Conservation (phyloP, 768 basidiomycete genomes). For the Royoungia palumana region DNA sequence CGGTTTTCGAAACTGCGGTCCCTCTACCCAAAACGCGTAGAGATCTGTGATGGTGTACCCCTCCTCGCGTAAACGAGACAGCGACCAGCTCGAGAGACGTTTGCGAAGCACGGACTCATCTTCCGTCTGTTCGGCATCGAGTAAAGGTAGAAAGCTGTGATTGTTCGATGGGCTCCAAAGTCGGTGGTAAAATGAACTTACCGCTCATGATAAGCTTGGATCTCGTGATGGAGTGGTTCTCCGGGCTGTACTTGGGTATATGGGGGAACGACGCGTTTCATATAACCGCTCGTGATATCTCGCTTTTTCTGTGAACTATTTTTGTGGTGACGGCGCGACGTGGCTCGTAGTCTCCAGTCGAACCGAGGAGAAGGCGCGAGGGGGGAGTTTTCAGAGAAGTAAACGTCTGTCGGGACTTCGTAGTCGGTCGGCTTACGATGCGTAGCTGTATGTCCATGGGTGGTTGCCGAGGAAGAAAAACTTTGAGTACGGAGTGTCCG, state of each 20-base stretch:
- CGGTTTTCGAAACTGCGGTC: conserved; percentile 59
- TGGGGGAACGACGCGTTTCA: conserved; percentile 40
- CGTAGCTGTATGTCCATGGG: conserved; percentile 5
- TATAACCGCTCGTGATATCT: conserved; percentile 21
- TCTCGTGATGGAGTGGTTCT: conserved; percentile 47
- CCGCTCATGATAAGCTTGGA: conserved; percentile 54
- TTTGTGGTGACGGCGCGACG: conserved; percentile 37
- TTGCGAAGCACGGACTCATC: conserved; percentile 56
- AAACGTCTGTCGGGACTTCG: conserved; percentile 25
- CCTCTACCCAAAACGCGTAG: conserved; percentile 64
- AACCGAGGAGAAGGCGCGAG: conserved; percentile 38
- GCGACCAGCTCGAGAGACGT: conserved; percentile 65
- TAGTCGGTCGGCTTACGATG: conserved; percentile 13
- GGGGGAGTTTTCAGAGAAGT: conserved; percentile 30
- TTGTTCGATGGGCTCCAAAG: background rate
- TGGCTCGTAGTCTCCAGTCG: conserved; percentile 59
- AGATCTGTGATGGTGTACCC: conserved; percentile 71
- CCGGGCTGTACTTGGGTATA: conserved; percentile 31
- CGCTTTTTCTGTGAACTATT: conserved; percentile 10
- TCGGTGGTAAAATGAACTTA: conserved; percentile 24
- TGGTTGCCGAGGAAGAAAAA: conserved; percentile 18
- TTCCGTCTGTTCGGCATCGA: conserved; percentile 61
- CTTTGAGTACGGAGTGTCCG: background rate
- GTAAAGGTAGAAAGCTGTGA: conserved; percentile 45
- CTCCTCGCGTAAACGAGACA: conserved; percentile 56